Base-by-base conservation (phyloP, 164 flowering plant genomes). In the Warburgia ugandensis region DNA sequence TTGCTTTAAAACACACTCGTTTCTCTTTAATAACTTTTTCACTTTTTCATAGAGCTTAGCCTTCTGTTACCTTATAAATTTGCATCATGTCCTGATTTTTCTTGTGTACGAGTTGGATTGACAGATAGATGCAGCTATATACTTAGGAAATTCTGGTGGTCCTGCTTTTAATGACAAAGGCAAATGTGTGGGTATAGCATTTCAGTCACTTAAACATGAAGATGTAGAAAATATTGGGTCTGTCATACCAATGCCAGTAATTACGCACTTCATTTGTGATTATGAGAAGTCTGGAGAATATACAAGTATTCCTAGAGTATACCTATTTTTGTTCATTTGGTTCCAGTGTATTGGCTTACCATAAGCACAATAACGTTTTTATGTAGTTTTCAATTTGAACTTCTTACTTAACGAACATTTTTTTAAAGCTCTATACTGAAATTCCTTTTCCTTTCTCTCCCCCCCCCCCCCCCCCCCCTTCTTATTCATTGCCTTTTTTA, bases 91-190 rank as follows among this genome's bases (percentile, higher is more conserved):
- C 6, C 36, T 70, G 52, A 21, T 58, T 17, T 17, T 27, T 50
- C 46, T 26, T 45, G 28, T 19, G 32, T 35, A 14, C 45, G 51
- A 49, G 55, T 22, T 67, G 29, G 19, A 54, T 58, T 56, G 74
- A 52, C 74, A 94, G 99, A 89, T 94, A 50, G 99, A 94, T 73
- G 99, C 99, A 61, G 99, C 97, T 48, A 94, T 94, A 59, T 88
- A 94, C 62, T 89, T 96, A 17, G 99, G 99, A 25, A 94, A 94
- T 69, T 94, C 99, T 59, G 99, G 99, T 56, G 99, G 99, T 3
- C 99, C 99, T 61, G 97, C 97, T 26, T 94, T 94, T 51, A 94
- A 75, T 69, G 83, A 89, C 55, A 88, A 77, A 64, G 96, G 99
- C 0, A 79, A 75, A 6, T 89, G 97, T 68, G 97, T 94, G 20